A percentile compares a stretch with the other conserved stretches of the same genome.
These are phyloP conservation scores for Amanita rimosa DNA, from an alignment of 768 basidiomycete species.

Conservation along the genomic window DNA sequence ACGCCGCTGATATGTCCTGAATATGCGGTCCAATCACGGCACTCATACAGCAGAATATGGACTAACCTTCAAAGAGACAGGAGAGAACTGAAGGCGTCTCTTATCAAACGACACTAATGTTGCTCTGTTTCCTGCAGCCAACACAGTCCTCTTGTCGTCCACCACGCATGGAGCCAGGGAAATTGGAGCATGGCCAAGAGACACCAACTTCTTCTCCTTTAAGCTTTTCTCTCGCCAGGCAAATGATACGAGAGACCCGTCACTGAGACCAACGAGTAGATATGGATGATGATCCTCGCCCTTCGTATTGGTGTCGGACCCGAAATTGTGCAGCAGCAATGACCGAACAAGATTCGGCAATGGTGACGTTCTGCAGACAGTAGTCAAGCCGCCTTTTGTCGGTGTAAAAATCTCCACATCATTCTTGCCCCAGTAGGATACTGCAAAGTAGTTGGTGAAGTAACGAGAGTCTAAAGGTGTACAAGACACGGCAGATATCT, in stretches of 20 bases:
- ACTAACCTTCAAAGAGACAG: constrained; percentile 57
- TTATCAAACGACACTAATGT: constrained; percentile 60
- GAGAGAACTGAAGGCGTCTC: constrained; percentile 52
- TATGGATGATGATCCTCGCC: constrained; percentile 31
- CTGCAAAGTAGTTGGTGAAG: constrained; percentile 38
- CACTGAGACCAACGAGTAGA: constrained; percentile 62
- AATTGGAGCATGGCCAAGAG: constrained; percentile 61
- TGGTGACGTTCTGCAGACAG: constrained; percentile 22
- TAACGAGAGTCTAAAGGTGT: constrained; percentile 38
- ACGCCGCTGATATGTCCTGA: constrained; percentile 43
- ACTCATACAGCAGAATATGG: not conserved
- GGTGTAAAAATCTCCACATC: constrained; percentile 43
- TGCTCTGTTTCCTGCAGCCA: constrained; percentile 64
- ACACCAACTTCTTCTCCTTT: constrained; percentile 43
- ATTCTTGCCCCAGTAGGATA: constrained; percentile 73
- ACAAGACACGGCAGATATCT: constrained; percentile 68
- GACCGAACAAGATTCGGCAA: constrained; percentile 36
- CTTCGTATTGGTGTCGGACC: constrained; percentile 22
- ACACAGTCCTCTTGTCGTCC: constrained; percentile 43
- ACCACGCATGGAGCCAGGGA: constrained; percentile 41
- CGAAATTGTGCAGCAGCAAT: constrained; percentile 50
- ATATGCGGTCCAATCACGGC: not conserved
- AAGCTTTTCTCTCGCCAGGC: constrained; percentile 32
- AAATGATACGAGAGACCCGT: constrained; percentile 61
- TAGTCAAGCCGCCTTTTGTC: constrained; percentile 13